Evolutionary conservation across 2,329 filamentous ascomycete species (phyloP).

Genomic region (Aspergillus sp.): DNA sequence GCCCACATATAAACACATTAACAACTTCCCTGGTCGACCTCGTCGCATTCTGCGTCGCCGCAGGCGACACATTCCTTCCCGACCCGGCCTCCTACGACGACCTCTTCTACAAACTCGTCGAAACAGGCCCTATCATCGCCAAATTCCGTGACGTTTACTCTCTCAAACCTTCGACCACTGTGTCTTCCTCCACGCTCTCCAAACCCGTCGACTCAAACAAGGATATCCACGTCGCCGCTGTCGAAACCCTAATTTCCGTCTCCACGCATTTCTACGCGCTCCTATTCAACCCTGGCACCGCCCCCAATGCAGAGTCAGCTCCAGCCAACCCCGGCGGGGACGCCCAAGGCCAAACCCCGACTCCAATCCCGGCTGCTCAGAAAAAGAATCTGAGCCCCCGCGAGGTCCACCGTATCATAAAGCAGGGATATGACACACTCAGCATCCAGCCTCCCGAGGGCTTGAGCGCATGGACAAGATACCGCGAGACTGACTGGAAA

Average conservation of each 20-base stretch:
- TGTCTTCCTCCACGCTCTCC: slow-evolving; percentile 13
- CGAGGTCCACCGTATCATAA: slow-evolving; percentile 88
- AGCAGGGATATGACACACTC: slow-evolving; percentile 92
- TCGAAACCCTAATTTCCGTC: slow-evolving; percentile 81
- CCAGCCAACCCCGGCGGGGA: slow-evolving; percentile 11
- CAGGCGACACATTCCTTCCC: slow-evolving; percentile 87
- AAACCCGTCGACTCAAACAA: slow-evolving; percentile 23
- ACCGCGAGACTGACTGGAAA: slow-evolving; percentile 83
- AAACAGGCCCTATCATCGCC: slow-evolving; percentile 77
- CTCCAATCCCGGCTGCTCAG: slow-evolving; percentile 31
- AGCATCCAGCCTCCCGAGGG: slow-evolving; percentile 88
- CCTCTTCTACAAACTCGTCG: slow-evolving; percentile 96
- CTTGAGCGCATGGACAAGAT: slow-evolving; percentile 80
- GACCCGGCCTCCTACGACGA: slow-evolving; percentile 89
- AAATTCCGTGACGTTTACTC: slow-evolving; percentile 80
- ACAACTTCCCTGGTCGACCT: slow-evolving; percentile 78
- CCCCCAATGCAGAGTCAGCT: neutral
- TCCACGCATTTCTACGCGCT: slow-evolving; percentile 80
- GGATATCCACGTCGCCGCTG: slow-evolving; percentile 59
- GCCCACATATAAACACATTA: slow-evolving; percentile 69
- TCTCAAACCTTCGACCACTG: slow-evolving; percentile 29
- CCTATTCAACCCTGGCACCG: slow-evolving; percentile 51
- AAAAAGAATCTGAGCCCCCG: slow-evolving; percentile 73
- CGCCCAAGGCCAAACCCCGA: slow-evolving; percentile 27
- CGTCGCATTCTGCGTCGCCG: slow-evolving; percentile 77